These are phyloP conservation scores for Aegilops speltoides DNA, from an alignment of 176 grass and related monocot species.

Conservation along the genomic window DNA sequence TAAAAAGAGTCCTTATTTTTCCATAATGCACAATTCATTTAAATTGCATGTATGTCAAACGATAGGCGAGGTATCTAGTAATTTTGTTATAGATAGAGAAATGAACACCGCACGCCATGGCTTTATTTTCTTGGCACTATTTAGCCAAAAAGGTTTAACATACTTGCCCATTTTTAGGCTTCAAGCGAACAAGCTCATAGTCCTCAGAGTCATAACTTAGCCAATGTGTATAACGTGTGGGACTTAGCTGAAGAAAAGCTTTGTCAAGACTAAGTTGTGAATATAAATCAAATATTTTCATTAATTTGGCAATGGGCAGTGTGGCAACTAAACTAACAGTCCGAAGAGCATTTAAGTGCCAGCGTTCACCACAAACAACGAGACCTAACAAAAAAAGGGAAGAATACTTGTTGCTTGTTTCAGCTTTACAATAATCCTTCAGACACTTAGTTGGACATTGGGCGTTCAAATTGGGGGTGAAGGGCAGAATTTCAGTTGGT, in stretches of 20 bases:
- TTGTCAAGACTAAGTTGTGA: not conserved
- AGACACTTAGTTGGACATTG: not conserved
- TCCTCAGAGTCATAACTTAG: not conserved
- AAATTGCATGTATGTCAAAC: not conserved
- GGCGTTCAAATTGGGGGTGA: not conserved
- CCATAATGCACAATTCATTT: not conserved
- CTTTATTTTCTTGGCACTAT: not conserved
- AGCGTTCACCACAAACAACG: not conserved
- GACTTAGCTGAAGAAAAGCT: not conserved
- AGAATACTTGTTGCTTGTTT: not conserved
- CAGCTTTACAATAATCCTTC: not conserved
- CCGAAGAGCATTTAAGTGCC: not conserved
- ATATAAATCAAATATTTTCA: not conserved
- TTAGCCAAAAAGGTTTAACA: not conserved
- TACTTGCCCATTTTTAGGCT: not conserved
- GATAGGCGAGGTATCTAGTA: not conserved
- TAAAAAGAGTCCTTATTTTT: not conserved
- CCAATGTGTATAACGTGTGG: not conserved
- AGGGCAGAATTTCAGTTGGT: not conserved
- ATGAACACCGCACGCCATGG: not conserved
- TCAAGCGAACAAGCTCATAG: not conserved
- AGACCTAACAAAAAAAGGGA: not conserved
- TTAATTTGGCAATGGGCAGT: not conserved
- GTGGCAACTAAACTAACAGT: not conserved
- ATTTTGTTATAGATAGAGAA: not conserved